Conservation (phyloP, 371 early-diverging fungal species). For the Catenaria anguillulae region DNA sequence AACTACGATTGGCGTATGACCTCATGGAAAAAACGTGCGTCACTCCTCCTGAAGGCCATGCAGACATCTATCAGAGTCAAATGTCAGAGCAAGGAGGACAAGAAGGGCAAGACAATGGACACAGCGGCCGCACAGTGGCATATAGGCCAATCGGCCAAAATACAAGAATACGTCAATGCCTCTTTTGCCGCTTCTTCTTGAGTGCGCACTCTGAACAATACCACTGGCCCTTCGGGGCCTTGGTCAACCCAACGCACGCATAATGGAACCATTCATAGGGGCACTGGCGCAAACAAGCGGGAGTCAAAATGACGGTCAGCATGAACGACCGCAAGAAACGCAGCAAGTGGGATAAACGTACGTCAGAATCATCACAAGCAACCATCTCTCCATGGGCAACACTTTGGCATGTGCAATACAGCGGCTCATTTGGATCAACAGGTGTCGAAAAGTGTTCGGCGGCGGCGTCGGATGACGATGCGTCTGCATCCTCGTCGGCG, state of each 20-base stretch:
- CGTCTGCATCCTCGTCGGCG: not conserved
- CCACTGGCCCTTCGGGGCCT: not conserved
- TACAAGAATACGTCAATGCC: no score
- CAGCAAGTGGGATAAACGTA: not conserved
- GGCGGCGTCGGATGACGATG: not conserved
- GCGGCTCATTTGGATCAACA: not conserved
- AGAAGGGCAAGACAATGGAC: no score
- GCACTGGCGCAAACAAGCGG: not conserved
- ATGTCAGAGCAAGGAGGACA: no score
- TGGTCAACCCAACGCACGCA: not conserved
- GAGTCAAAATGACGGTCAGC: not conserved
- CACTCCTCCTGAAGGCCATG: no score
- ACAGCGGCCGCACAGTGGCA: no score
- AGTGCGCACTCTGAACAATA: not conserved
- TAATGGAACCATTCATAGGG: not conserved
- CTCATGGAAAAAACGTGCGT: no score
- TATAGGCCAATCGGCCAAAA: no score
- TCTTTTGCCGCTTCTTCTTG: not conserved
- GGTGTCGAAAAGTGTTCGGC: not conserved
- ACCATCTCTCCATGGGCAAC: not conserved
- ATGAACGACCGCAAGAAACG: no score
- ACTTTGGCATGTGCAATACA: not conserved
- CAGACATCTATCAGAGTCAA: no score
- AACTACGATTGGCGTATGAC: no score
- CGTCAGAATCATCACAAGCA: not conserved